Base-by-base conservation (phyloP, 2,329 filamentous ascomycete genomes). In the Periglandula ipomoeae region DNA sequence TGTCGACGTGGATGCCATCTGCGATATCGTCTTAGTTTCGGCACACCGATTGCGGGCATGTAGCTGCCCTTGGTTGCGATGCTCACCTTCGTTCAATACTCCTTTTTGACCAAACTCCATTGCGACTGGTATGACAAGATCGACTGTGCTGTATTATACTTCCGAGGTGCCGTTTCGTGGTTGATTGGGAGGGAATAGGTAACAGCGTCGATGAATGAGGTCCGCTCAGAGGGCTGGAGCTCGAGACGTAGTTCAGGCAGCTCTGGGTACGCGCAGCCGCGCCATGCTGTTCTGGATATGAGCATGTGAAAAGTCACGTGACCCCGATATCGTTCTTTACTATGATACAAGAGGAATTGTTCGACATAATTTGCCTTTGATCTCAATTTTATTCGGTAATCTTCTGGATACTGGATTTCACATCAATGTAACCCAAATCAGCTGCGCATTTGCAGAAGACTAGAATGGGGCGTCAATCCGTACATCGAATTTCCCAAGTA, bases 1-100 rank as follows among this genome's bases (percentile, higher is more conserved):
- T 98, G 66, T 98, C 93, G 60, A 98, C 78, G 69, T 98, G 93
- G 67, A 98, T 97, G 67, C 93, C 93, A 90, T 98, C 93, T 97
- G 62, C 43, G 48, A 46, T 46, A 37, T 19, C 15, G 24, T 11
- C n/a, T 43, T 41, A 50, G 44, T 23, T 27, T 45, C 44, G 17
- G 26, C 3, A 19, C 22, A 19, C n/a, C 38, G 7, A 23, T 10
- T 30, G 43, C 17, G 37, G 38, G 27, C 22, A 47, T 13, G 13
- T 13, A 19, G 22, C 24, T 22, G 10, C 23, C 19, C 17, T 20
- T 19, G 42, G 24, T 24, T 34, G 30, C 39, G 22, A 26, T 26
- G 37, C 63, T 57, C 67, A 82, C 81, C 81, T 73, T 84, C 79
- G 58, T 78, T 82, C 59, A 85, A 65, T 59, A 73, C 73, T 62